Evolutionary conservation across 2,329 filamentous ascomycete species (phyloP).

Genomic region (Talaromyces islandicus): DNA sequence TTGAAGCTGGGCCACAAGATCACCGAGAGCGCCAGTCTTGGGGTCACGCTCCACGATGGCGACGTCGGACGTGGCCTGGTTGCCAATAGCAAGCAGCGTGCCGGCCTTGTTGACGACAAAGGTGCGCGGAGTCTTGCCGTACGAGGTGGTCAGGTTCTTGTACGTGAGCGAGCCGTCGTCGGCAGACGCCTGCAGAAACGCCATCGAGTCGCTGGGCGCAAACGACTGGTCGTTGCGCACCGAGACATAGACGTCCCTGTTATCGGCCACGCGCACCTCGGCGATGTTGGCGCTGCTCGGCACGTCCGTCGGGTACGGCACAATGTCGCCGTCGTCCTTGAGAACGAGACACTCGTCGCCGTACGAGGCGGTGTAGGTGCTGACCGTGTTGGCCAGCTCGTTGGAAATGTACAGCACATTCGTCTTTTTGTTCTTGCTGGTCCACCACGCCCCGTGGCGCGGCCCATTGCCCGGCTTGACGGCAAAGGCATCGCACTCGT

Average conservation of each 20-base stretch:
- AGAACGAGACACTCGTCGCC: slow-evolving; percentile 21
- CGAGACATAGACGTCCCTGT: slow-evolving; percentile 23
- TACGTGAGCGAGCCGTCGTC: slow-evolving; percentile 57
- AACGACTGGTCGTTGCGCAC: slow-evolving; percentile 26
- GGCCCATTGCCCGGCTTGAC: slow-evolving; percentile 54
- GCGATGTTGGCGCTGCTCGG: slow-evolving; percentile 22
- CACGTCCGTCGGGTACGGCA: slow-evolving; percentile 12
- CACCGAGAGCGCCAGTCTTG: slow-evolving; percentile 53
- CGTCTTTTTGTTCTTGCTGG: background rate
- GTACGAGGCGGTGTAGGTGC: slow-evolving; percentile 27
- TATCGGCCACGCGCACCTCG: slow-evolving; percentile 18
- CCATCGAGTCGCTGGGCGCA: slow-evolving; percentile 16
- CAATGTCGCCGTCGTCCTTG: slow-evolving; percentile 9
- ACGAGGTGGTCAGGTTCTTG: slow-evolving; percentile 52
- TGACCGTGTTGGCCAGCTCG: slow-evolving; percentile 52
- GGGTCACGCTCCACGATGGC: slow-evolving; percentile 57
- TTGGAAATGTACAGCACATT: slow-evolving; percentile 43
- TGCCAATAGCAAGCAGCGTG: slow-evolving; percentile 57
- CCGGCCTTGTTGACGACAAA: slow-evolving; percentile 63
- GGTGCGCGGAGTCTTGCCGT: slow-evolving; percentile 61
- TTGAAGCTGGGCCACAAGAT: slow-evolving; percentile 22
- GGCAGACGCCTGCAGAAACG: slow-evolving; percentile 22
- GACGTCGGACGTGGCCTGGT: slow-evolving; percentile 57
- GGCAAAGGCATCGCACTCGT: slow-evolving; percentile 36
- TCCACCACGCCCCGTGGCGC: slow-evolving; percentile 57